A percentile compares a stretch with the other conserved stretches of the same genome.
These are phyloP conservation scores for Penicillium chermesinum DNA, from an alignment of 495 filamentous ascomycete genomes.

Conservation along the genomic window DNA sequence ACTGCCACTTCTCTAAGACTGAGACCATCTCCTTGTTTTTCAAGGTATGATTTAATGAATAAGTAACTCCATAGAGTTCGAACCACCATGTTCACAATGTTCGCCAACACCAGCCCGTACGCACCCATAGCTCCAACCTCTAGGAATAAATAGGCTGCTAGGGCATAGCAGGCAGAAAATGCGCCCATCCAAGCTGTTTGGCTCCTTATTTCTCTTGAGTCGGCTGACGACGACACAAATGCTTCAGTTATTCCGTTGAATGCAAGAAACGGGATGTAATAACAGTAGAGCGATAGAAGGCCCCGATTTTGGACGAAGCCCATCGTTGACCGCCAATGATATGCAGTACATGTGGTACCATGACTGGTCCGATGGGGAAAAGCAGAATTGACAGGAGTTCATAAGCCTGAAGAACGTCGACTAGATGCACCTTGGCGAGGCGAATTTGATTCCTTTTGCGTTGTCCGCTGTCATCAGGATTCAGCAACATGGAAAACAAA, in stretches of 20 bases:
- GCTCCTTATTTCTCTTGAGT: conserved; percentile 56
- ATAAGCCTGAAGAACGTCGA: conserved; percentile 36
- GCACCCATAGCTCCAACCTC: conserved; percentile 62
- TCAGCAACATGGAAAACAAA: conserved; percentile 71
- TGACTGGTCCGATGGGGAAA: conserved; percentile 61
- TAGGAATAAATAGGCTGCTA: conserved; percentile 66
- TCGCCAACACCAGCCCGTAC: conserved; percentile 74
- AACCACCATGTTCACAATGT: conserved; percentile 78
- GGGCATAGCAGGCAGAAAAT: conserved; percentile 69
- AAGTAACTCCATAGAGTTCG: conserved; percentile 71
- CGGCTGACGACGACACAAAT: conserved; percentile 83
- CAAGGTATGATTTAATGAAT: conserved; percentile 67
- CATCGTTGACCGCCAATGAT: conserved; percentile 71
- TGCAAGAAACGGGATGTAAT: conserved; percentile 88
- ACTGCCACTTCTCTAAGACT: conserved; percentile 22
- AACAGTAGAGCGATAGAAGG: conserved; percentile 77
- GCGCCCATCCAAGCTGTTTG: conserved; percentile 79
- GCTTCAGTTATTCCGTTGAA: conserved; percentile 90
- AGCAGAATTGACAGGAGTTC: conserved; percentile 62
- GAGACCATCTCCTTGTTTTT: conserved; percentile 26
- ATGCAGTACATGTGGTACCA: conserved; percentile 64
- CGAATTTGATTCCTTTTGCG: conserved; percentile 13
- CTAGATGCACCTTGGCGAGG: conserved; percentile 30
- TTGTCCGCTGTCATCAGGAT: conserved; percentile 16
- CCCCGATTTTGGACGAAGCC: conserved; percentile 55